phyloP scores from a whole-genome alignment of 768 basidiomycete genomes.

The Crassisporium funariophilum region DNA sequence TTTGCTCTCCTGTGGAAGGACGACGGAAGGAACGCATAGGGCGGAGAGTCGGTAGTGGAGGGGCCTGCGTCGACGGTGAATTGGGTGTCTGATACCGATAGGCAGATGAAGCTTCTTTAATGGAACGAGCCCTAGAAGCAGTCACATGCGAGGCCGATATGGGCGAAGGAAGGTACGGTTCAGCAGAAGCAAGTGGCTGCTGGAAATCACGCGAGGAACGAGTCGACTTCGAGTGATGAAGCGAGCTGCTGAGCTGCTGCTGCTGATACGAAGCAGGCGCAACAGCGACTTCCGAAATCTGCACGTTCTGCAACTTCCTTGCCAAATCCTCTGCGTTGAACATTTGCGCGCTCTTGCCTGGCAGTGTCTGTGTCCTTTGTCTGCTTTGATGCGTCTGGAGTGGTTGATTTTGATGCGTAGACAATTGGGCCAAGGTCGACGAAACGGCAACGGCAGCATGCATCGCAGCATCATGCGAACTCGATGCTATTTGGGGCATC shows the following conservation, averaged over 20 bases:
- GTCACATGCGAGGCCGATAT: conserved; percentile 5
- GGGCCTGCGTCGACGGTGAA: conserved; percentile 17
- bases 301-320: conserved; percentile 55
- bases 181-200: conserved; percentile 1
- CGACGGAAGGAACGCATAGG: conserved; percentile 66
- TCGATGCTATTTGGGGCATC: conserved; percentile 27
- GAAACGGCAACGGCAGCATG: conserved; percentile 32
- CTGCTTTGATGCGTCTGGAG: conserved; percentile 26
- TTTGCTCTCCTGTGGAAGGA: conserved; percentile 30
- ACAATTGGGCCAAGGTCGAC: conserved; percentile 17
- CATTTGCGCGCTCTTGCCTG: conserved; percentile 28
- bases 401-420: conserved; percentile 8
- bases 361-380: conserved; percentile 47
- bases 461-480: conserved; percentile 40
- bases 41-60: conserved; percentile 37
- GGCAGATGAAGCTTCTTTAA: conserved; percentile 7
- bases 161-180: conserved; percentile 1
- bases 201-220: conserved; percentile 15
- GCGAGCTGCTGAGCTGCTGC: conserved; percentile 1
- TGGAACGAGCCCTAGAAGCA: conserved; percentile 12
- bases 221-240: conserved; percentile 15
- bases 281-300: conserved; percentile 24
- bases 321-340: conserved; percentile 64
- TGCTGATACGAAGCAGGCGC: conserved; percentile 9
- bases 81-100: conserved; percentile 20